Base-by-base conservation (phyloP, 139 green algal genomes). In the Diplosphaera chodatii region DNA sequence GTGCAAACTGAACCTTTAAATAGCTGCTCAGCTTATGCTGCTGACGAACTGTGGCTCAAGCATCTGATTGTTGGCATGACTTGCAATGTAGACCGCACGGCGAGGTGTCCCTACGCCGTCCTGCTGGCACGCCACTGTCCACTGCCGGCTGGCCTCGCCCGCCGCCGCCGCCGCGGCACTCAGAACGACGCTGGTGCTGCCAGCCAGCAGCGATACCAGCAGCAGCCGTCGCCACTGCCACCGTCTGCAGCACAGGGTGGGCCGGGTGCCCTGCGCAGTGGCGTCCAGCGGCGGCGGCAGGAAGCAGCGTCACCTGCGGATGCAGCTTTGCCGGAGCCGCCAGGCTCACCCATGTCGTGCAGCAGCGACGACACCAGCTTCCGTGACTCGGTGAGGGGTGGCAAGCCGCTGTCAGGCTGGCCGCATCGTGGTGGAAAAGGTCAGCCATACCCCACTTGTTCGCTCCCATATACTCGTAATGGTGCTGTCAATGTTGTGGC, bases 101-200 rank as follows among this genome's bases (percentile, higher is more conserved):
- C 34, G 37, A 83, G 67, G 28, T 93, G 87, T 62, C 85, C 83
- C 0, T 92, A 82, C 69, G 73, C 33, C 0, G 25, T 82, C 5
- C 75, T 96, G 55, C 82, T 96, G 0, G 67, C 86, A 23, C 63
- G 79, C 25, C 86, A 94, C 74, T 96, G 89, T 80, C 90, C 90
- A 1, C 75, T 96, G 69, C 89, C 86, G 64, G 48, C 48, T 25
- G 48, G 48, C 48, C 48, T 59, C 16, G 48, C 48, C 16, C 13
- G 48, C 48, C 48, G 48, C 16, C 18, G 48, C 16, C 48, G 48
- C 48, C 8, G 13, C 13, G 48, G 3, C 48, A 25, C 16, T 5
- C 13, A 25, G 3, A 59, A 25, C 48, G 3, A 59, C 16, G 37
- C 37, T 48, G 37, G 13, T 13, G 8, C 37, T 48, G 10, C 8